These are phyloP conservation scores for Flaveria ramosissima DNA, from an alignment of 129 eudicot species.

Conservation along the genomic window DNA sequence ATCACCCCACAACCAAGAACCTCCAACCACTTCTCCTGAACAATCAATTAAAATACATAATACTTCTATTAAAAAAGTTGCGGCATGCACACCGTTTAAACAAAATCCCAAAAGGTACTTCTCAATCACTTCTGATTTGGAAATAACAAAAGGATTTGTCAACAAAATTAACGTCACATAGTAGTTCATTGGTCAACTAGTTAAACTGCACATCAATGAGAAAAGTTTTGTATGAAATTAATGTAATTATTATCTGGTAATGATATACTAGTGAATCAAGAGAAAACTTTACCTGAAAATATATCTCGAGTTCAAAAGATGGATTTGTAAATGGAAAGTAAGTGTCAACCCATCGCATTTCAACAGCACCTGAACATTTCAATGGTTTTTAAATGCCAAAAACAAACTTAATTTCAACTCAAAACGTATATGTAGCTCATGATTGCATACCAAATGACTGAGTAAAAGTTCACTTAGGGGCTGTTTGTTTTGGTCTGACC, in stretches of 20 bases:
- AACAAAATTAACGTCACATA: no score
- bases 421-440: background rate
- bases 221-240: background rate
- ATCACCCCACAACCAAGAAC: slow-evolving; percentile 97
- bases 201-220: background rate
- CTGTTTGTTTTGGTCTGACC: no score
- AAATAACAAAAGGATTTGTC: no score
- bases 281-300: slow-evolving; percentile 59
- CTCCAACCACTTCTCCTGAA: slow-evolving; percentile 92
- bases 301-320: slow-evolving; percentile 93
- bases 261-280: background rate
- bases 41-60: slow-evolving; percentile 9
- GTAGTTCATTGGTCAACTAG: no score
- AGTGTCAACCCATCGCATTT: slow-evolving; percentile 96
- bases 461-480: background rate
- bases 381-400: slow-evolving; percentile 20
- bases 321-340: slow-evolving; percentile 92
- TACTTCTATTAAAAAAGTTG: background rate
- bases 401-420: background rate
- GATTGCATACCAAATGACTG: background rate
- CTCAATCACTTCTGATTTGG: no score
- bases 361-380: slow-evolving; percentile 76
- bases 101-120: background rate
- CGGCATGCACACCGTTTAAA: background rate
- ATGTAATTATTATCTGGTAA: background rate